A percentile compares a stretch with the other conserved stretches of the same genome.
Conservation (phyloP, 2,329 filamentous ascomycete species). For the Pseudogymnoascus sp. region DNA sequence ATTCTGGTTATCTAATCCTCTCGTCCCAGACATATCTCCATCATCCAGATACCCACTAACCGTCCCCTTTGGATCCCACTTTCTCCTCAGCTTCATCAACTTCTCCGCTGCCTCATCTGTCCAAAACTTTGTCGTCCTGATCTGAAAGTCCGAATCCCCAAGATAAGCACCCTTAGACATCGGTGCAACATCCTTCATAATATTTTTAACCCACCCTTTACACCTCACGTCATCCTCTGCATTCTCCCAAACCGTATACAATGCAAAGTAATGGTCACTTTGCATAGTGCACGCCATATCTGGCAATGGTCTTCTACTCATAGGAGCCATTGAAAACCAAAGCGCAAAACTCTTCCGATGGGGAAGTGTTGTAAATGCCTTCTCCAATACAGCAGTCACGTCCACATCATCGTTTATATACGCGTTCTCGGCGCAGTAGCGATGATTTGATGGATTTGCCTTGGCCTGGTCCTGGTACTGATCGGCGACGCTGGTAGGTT, state of each 20-base stretch:
- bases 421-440: constrained; percentile 46
- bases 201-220: constrained; percentile 38
- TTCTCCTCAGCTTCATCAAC: constrained; percentile 39
- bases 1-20: constrained; percentile 36
- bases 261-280: constrained; percentile 50
- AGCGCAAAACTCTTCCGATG: constrained; percentile 39
- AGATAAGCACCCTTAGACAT: constrained; percentile 46
- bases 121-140: constrained; percentile 44
- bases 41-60: constrained; percentile 42
- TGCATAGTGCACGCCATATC: constrained; percentile 52
- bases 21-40: constrained; percentile 37
- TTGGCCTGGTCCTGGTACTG: constrained; percentile 40
- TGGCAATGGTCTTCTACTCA: constrained; percentile 35
- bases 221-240: constrained; percentile 40
- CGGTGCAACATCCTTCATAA: constrained; percentile 36
- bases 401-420: constrained; percentile 44
- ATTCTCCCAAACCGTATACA: constrained; percentile 47
- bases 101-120: constrained; percentile 35
- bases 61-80: constrained; percentile 40
- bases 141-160: constrained; percentile 49
- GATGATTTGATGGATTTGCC: constrained; percentile 44
- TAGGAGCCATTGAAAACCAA: constrained; percentile 47
- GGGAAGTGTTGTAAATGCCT: constrained; percentile 44
- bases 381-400: constrained; percentile 39
- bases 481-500: constrained; percentile 35